Evolutionary conservation across 1,284 basidiomycete species (phyloP), one percentile per base, ranked within the genome.

Genomic region (Porodaedalea pini): DNA sequence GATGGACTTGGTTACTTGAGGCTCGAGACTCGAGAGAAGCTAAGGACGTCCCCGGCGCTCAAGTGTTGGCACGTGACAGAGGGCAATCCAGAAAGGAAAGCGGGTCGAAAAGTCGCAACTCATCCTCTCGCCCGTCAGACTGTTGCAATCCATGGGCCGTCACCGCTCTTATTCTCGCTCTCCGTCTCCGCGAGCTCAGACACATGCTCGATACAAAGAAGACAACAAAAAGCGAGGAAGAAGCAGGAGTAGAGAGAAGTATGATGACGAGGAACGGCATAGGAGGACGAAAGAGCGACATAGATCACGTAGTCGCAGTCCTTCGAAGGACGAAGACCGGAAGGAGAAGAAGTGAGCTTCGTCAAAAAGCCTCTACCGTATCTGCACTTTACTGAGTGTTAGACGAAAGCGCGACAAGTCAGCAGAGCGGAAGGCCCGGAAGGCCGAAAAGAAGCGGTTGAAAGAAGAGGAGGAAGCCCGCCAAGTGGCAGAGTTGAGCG

Each of bases 401-500:
- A 90, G 90, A 71, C 79, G 87, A 66, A 88, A 90, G 74, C 76
- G 92, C 65, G 81, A 93, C 73, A 90, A 83, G 69, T 91, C 85
- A 40, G 86, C 85, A 67, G 89, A 92, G 65, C 75, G 86, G 39
- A 84, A 76, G 64, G 85, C 85, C 36, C 82, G 90, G 52, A 94
- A 92, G 69, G 87, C 85, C 2, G 88, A 92, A 66, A 90, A 91
- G 70, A 86, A 83, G 66, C 81, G 90, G 43, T 81, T 87, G 55
- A 85, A 78, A 62, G 92, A 94, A 61, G 89, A 94, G 59, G 91
- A 94, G 65, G 91, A 93, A 67, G 85, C 89, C 21, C 86, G 92
- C 40, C 85, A 90, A 66, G 85, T 94, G 7, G 92, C 93, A 5
- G 90, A 92, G 70, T 78, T 95, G 40, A 92, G 91, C 64, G 86